These are phyloP conservation scores for Boletus eberwhitei DNA, from an alignment of 768 basidiomycete species.

Conservation along the genomic window DNA sequence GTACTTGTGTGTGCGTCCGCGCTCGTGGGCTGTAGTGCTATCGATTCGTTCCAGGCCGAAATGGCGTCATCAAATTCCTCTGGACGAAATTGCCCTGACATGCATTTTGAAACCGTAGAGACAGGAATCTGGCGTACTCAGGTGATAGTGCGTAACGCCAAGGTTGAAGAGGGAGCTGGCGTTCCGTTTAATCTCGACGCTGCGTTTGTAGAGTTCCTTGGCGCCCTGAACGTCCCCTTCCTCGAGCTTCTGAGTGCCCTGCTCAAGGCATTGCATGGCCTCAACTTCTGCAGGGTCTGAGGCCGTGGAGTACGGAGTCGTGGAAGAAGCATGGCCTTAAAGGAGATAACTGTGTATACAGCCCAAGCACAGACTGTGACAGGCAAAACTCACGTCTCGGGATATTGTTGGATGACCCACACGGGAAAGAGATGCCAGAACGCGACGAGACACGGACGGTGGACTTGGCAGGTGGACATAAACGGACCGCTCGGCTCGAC, in stretches of 20 bases:
- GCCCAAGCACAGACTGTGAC: constrained; percentile 4
- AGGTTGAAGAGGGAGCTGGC: constrained; percentile 85
- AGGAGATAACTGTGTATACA: neutral
- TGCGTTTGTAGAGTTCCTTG: constrained; percentile 72
- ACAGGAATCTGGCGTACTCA: constrained; percentile 52
- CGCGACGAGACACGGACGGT: constrained; percentile 8
- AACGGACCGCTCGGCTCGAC: constrained; percentile 22
- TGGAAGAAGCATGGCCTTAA: constrained; percentile 73
- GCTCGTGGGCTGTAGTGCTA: constrained; percentile 75
- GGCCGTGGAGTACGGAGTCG: constrained; percentile 76
- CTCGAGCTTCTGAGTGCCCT: constrained; percentile 80
- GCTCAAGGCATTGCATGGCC: constrained; percentile 74
- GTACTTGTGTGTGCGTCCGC: constrained; percentile 86
- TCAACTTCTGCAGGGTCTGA: constrained; percentile 81
- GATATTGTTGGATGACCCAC: constrained; percentile 3
- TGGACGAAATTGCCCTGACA: constrained; percentile 30
- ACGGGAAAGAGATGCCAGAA: constrained; percentile 3
- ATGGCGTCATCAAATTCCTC: constrained; percentile 90
- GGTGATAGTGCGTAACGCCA: constrained; percentile 86
- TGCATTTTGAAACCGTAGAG: constrained; percentile 13
- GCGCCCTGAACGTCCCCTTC: constrained; percentile 82
- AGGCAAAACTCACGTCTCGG: constrained; percentile 29
- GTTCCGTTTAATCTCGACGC: constrained; percentile 74
- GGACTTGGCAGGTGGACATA: constrained; percentile 19
- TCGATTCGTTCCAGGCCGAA: constrained; percentile 81